Base-by-base conservation (phyloP, 352 stramenopile genomes). In the Phytophthora quininea region DNA sequence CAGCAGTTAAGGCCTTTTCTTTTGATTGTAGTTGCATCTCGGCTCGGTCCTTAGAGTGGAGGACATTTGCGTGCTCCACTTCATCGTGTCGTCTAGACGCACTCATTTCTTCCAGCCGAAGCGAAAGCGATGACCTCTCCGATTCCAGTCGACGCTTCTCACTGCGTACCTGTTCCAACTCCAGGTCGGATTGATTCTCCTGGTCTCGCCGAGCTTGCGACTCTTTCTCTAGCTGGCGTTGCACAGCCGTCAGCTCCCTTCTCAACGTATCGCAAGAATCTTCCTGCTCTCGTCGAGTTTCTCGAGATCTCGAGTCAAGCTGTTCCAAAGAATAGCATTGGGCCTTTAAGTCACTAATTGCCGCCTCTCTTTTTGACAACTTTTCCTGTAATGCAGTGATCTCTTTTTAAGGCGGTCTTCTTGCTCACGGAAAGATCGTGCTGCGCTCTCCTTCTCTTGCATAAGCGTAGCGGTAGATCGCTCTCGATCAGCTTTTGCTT, bases 101-200 rank as follows among this genome's bases (percentile, higher is more conserved):
- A 19, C 55, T 71, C 46, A 75, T 43, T 27, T 71, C 67, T 30
- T 75, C 67, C 33, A 75, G 27, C 24, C 62, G 67, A 54, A 70
- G 27, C 1, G 31, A n/a, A 8, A 75, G 29, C 43, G 70, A 68
- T 5, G 62, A 19, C 11, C 73, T 81, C 37, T 85, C 76, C 3
- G 72, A 62, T 35, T 82, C 69, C 7, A 80, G 37, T 14, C 67
- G 69, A 3, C 67, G 71, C 29, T 80, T 86, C 0, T 86, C 78
- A 46, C 73, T 84, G 50, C 73, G 61, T 1, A 80, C 54, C 11
- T 64, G 54, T 38, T 61, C 63, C 27, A 75, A 49, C n/a, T 75
- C 56, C 29, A 59, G 45, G 8, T 79, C 29, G 7, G 57, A 37
- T 52, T 80, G 6, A 11, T 40, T 11, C 10, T 40, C 35, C 6